Evolutionary conservation across 1,284 basidiomycete species (phyloP), one percentile per base, ranked within the genome.

Genomic region (Pascua sp.): DNA sequence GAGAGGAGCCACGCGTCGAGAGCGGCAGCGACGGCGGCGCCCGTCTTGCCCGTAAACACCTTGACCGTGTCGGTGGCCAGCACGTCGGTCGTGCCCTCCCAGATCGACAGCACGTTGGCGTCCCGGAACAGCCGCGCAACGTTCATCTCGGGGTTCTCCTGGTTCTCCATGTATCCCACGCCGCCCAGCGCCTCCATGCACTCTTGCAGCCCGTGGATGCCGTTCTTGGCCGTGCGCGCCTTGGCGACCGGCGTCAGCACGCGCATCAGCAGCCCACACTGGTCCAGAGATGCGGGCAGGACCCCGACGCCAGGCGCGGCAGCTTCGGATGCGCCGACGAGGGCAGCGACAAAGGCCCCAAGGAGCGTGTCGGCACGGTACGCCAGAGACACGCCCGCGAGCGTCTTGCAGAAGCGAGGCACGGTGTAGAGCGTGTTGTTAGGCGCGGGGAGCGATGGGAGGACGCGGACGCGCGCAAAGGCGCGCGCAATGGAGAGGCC

Each of bases 161-260:
- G 85, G 69, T 91, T 88, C 66, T 89, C 86, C 87, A 91, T 90
- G 66, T 90, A 91, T 0, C 89, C 89, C 51, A 86, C 85, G 2
- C 88, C 89, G 37, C 89, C 89, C 3, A 90, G 78, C 5, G 84
- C 79, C 43, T 84, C 80, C 86, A 91, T 89, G 43, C 86, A 83
- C 59, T 88, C 86, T 60, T 87, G 84, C 79, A 89, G 85, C 5
- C 82, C 85, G 0, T 81, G 72, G 49, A 81, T 81, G 0, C 83
- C 83, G 64, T 84, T 84, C 58, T 87, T 84, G 8, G 88, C 83
- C 4, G 82, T 81, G 70, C 87, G 90, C 0, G 85, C 87, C 70
- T 91, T 91, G 42, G 82, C 78, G 0, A 85, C 82, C 4, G 87
- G 85, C 0, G 87, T 90, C 53, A 90, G 70, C 62, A 90, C 73